Base-by-base conservation (phyloP, 208 protist species). In the Novymonas esmeraldas region DNA sequence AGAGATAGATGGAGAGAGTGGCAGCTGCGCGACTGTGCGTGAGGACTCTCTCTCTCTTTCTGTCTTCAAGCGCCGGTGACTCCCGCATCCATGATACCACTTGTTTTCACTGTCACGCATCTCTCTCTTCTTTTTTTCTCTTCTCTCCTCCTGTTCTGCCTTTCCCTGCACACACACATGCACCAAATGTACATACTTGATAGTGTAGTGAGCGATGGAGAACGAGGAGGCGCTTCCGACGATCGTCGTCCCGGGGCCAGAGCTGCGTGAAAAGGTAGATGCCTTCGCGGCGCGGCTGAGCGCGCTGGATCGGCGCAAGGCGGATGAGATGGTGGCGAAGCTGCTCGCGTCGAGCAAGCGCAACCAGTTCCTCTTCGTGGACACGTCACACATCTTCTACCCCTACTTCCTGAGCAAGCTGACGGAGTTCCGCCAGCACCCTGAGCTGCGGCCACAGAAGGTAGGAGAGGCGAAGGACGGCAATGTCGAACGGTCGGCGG, bases 381-480 rank as follows among this genome's bases (percentile, higher is more conserved):
- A 92, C 52, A 78, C 87, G 3, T 91, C 86, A 18, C 88, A 96
- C 67, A 85, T 94, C n/a, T 92, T 96, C 55, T 92, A 94, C 64
- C 91, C 88, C 2, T 96, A 92, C 70, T 96, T 94, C 58, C 72
- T 96, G n/a, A 84, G 82, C 60, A 83, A 87, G 56, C 74, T 96
- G 58, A 88, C 85, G 13, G 84, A 94, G 66, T 94, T 79, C 67
- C 85, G 87, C 22, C 63, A 80, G n/a, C 73, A 96, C 42, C 88
- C 91, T 0, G 87, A 90, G 72, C 48, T 85, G 29, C 72, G 82
- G 13, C 82, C 76, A n/a, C 63, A 81, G 73, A 82, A 77, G 63
- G 58, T 76, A 0, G 31, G 64, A 22, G 65, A 72, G 36, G 52
- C 55, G 26, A 63, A 58, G 33, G 59, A 36, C n/a, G 56, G 49